A percentile compares a stretch with the other conserved stretches of the same genome.
phyloP scores from a whole-genome alignment of 306 rosid genomes.

The Calophaca sinica region DNA sequence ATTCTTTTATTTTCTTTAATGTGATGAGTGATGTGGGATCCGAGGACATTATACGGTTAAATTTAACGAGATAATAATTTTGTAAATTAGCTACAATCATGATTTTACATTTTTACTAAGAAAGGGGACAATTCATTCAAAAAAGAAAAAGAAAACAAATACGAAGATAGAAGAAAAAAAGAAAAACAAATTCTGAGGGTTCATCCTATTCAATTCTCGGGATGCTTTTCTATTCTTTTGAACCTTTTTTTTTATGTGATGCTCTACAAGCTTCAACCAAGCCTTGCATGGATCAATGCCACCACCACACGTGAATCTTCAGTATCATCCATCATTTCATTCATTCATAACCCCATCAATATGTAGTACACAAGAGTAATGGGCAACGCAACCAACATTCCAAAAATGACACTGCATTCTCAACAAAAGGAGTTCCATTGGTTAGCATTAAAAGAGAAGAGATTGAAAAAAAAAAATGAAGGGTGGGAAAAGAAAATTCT shows the following conservation, averaged over 20 bases:
- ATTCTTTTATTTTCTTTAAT: slow-evolving; percentile 9
- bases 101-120: slow-evolving; percentile 67
- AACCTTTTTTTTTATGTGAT: slow-evolving; percentile 18
- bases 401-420: slow-evolving; percentile 86
- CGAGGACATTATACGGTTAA: slow-evolving; percentile 39
- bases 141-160: slow-evolving; percentile 28
- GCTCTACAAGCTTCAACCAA: slow-evolving; percentile 44
- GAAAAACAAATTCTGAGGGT: slow-evolving; percentile 38
- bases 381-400: slow-evolving; percentile 93
- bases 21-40: slow-evolving; percentile 42
- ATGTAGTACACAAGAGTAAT: slow-evolving; percentile 96
- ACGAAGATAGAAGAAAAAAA: slow-evolving; percentile 23
- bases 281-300: slow-evolving; percentile 43
- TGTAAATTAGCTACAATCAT: slow-evolving; percentile 68
- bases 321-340: slow-evolving; percentile 45
- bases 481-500: slow-evolving; percentile 28
- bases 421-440: slow-evolving; percentile 23
- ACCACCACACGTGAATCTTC: slow-evolving; percentile 42
- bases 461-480: neutral
- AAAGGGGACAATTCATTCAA: slow-evolving; percentile 49
- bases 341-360: slow-evolving; percentile 76
- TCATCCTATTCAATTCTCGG: slow-evolving; percentile 48
- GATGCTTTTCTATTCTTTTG: slow-evolving; percentile 43
- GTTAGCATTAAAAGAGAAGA: slow-evolving; percentile 47
- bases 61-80: slow-evolving; percentile 36